Conservation (phyloP, 208 protist genomes). For the Endotrypanum monterogeii region DNA sequence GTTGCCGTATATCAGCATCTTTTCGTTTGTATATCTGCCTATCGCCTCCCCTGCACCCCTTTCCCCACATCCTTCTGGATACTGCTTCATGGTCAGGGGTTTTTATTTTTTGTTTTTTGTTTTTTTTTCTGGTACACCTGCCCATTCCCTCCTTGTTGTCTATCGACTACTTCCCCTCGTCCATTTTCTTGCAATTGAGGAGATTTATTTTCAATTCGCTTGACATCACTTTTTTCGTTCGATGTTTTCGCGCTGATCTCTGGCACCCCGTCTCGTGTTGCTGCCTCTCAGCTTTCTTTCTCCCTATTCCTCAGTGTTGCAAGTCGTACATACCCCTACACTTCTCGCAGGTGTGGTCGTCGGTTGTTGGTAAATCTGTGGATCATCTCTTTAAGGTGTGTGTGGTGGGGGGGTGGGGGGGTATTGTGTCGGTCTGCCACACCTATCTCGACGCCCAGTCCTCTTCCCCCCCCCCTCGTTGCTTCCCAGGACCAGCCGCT, state of each 20-base stretch:
- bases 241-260: too few species aligned
- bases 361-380: background rate
- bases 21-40: background rate
- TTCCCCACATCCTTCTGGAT: background rate
- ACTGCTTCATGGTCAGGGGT: background rate
- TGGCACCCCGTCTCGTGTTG: background rate
- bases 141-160: too few species aligned
- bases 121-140: too few species aligned
- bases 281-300: background rate
- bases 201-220: too few species aligned
- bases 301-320: background rate
- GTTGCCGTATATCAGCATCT: background rate
- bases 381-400: background rate
- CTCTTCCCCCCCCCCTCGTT: background rate
- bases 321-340: background rate
- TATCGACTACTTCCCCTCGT: too few species aligned
- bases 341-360: conserved; percentile 7
- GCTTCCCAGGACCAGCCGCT: background rate
- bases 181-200: too few species aligned
- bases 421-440: background rate
- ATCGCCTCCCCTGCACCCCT: background rate
- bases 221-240: too few species aligned
- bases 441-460: background rate
- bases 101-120: background rate
- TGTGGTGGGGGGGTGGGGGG: too few species aligned